phyloP scores from a whole-genome alignment of 148 eudicot genomes.

The Rhododendron simsii region DNA sequence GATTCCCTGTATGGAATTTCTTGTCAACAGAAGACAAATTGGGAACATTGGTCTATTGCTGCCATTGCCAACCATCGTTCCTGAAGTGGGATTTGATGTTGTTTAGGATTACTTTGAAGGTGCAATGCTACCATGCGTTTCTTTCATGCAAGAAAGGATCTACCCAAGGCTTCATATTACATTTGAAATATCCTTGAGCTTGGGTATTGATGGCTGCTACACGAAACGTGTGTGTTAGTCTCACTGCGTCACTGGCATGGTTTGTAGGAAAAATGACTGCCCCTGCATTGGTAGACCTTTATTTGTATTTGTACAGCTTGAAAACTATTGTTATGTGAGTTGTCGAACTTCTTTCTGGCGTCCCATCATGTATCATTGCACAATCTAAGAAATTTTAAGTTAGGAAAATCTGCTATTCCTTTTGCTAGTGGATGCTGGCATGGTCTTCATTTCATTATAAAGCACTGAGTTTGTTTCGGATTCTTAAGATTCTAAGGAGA shows the following conservation, averaged over 20 bases:
- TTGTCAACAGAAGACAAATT: background rate
- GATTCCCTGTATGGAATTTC: background rate
- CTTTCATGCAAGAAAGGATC: background rate
- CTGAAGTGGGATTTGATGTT: background rate
- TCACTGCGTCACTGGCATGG: background rate
- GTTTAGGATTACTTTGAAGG: background rate
- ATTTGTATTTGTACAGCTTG: background rate
- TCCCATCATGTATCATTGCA: background rate
- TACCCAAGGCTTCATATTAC: background rate
- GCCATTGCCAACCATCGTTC: background rate
- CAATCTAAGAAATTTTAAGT: background rate
- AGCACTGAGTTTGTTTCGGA: background rate
- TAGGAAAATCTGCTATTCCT: background rate
- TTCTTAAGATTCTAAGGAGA: background rate
- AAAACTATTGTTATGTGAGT: background rate
- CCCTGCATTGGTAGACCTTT: background rate
- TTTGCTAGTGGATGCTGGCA: background rate
- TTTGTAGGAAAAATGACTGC: background rate
- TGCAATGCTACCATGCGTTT: background rate
- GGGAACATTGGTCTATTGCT: background rate
- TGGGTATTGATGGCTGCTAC: constrained; percentile 1
- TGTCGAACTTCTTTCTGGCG: background rate
- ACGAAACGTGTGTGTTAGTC: background rate
- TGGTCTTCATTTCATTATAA: too few species aligned
- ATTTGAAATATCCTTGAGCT: background rate